These are phyloP conservation scores for Emergomyces pasteurianus DNA, from an alignment of 2,329 filamentous ascomycete species.

Conservation along the genomic window DNA sequence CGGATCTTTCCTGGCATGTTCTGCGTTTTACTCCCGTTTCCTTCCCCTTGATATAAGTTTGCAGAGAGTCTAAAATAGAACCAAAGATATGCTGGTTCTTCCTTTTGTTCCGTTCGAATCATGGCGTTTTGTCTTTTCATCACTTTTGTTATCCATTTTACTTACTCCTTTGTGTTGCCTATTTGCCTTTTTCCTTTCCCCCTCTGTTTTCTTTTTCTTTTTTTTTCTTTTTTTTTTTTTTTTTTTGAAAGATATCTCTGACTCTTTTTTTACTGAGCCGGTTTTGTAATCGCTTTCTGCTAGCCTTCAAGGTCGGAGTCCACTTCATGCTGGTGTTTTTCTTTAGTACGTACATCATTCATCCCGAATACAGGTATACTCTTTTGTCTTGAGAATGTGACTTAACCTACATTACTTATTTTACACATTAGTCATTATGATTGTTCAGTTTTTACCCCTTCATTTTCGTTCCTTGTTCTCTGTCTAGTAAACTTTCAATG, in stretches of 20 bases:
- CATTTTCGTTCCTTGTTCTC: not conserved
- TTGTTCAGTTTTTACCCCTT: not conserved
- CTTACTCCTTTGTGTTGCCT: too few species aligned
- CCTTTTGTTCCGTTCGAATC: conserved; percentile 6
- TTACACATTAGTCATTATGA: not conserved
- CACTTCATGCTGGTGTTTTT: not conserved
- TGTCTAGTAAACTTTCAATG: not conserved
- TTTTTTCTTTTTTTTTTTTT: not conserved
- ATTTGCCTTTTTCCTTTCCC: too few species aligned
- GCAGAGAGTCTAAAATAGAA: conserved; percentile 4
- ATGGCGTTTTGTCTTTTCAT: not conserved
- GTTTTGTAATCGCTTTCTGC: not conserved
- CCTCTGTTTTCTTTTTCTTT: not conserved
- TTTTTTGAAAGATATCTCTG: not conserved
- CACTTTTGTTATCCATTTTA: not conserved
- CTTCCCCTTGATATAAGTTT: conserved; percentile 8
- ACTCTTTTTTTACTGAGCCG: not conserved
- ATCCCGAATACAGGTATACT: not conserved
- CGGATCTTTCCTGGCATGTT: conserved; percentile 4
- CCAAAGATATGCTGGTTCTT: conserved; percentile 6
- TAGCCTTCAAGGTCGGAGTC: not conserved
- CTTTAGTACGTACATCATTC: not conserved
- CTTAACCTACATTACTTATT: not conserved
- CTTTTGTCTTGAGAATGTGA: not conserved
- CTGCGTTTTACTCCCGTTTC: conserved; percentile 10